Conservation (phyloP, 2,329 filamentous ascomycete genomes). For the Fusarium falciforme region DNA sequence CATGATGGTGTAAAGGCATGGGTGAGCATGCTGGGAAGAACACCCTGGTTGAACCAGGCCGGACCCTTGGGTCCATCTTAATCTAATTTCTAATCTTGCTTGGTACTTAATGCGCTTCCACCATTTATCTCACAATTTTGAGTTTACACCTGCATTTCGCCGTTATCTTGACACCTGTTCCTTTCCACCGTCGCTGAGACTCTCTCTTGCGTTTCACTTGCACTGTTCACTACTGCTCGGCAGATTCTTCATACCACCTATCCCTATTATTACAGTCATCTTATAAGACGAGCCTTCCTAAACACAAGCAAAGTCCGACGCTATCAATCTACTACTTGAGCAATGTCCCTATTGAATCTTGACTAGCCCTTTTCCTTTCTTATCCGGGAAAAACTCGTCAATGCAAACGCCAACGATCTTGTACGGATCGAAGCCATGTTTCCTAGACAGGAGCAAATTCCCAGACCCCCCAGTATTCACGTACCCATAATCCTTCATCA, state of each 20-base stretch:
- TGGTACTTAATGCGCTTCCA: neutral
- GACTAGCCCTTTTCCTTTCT: neutral
- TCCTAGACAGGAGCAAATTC: neutral
- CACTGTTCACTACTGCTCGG: neutral
- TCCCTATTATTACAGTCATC: too few relatives aligned
- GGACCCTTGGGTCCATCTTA: neutral
- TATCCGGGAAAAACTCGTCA: neutral
- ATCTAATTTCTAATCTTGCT: neutral
- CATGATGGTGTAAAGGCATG: neutral
- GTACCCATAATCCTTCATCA: neutral
- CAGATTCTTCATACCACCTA: neutral
- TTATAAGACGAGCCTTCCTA: too few relatives aligned
- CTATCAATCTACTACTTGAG: neutral
- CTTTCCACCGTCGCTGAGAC: neutral
- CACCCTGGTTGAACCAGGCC: neutral
- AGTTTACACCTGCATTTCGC: neutral
- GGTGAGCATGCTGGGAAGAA: neutral
- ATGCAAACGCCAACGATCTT: neutral
- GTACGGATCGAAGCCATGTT: neutral
- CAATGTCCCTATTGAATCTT: neutral
- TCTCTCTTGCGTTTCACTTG: neutral
- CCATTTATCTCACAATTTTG: neutral
- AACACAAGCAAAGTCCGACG: too few relatives aligned
- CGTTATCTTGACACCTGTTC: neutral
- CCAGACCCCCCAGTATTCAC: neutral